Evolutionary conservation across 176 grass and related monocot species (phyloP).

Genomic region (Sorghum bicolor): DNA sequence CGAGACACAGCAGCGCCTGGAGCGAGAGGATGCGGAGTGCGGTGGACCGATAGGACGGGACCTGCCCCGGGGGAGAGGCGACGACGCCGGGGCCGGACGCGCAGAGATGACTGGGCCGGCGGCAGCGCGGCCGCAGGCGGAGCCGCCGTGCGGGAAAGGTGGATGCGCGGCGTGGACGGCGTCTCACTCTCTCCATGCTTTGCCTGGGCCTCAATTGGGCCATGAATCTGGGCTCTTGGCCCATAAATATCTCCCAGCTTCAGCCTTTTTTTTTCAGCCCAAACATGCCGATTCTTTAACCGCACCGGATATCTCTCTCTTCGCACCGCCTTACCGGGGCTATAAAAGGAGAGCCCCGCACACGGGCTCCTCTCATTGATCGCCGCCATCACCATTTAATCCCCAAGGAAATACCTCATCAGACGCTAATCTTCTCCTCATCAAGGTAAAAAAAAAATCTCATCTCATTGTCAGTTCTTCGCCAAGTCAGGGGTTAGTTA

Average conservation of each 20-base stretch:
- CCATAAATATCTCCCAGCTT: background rate
- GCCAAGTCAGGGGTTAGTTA: background rate
- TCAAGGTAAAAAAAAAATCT: background rate
- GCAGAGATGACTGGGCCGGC: too few species aligned
- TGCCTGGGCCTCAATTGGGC: background rate
- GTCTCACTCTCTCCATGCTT: too few species aligned
- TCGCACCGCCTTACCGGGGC: background rate
- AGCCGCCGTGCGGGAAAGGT: too few species aligned
- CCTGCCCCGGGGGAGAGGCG: too few species aligned
- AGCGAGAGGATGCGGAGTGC: too few species aligned
- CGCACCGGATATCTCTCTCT: background rate
- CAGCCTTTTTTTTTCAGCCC: background rate
- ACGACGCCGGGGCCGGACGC: too few species aligned
- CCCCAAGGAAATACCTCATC: background rate
- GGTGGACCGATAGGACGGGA: too few species aligned
- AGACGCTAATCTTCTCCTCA: too few species aligned
- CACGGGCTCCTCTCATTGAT: background rate
- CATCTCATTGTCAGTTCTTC: background rate
- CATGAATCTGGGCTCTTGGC: background rate
- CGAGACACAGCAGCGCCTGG: too few species aligned
- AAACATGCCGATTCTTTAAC: background rate
- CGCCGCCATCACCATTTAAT: background rate
- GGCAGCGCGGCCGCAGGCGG: too few species aligned
- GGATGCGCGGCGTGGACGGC: too few species aligned
- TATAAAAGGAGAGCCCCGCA: background rate